Percentiles rank a stretch among this genome's conserved stretches.
Conservation (phyloP, 2,329 filamentous ascomycete species). For the Colletotrichum orbiculare region DNA sequence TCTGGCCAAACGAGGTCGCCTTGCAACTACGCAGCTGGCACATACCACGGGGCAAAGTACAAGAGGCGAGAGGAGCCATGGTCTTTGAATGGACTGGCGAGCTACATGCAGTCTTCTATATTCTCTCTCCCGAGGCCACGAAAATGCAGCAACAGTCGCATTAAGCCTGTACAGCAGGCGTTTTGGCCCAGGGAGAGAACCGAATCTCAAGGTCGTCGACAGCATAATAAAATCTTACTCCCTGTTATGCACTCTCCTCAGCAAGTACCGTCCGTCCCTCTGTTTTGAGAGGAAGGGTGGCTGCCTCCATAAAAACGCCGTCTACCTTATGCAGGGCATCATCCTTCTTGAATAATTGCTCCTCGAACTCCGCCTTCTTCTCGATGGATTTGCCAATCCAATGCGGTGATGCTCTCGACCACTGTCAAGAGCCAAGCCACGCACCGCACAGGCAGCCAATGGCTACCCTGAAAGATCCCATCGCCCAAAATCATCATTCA, state of each 20-base stretch:
- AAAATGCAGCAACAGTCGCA: slow-evolving; percentile 32
- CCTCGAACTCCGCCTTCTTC: slow-evolving; percentile 12
- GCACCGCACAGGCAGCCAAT: too few relatives aligned
- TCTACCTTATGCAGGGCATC: slow-evolving; percentile 36
- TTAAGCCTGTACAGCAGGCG: slow-evolving; percentile 30
- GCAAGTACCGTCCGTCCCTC: slow-evolving; percentile 20
- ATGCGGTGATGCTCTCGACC: background rate
- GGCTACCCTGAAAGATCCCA: background rate
- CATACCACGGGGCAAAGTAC: background rate
- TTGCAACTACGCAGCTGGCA: background rate
- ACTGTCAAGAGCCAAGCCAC: too few relatives aligned
- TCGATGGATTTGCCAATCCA: background rate
- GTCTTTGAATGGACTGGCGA: slow-evolving; percentile 24
- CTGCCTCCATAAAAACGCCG: slow-evolving; percentile 32
- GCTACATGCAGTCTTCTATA: slow-evolving; percentile 35
- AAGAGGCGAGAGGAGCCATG: background rate
- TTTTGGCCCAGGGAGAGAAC: slow-evolving; percentile 25
- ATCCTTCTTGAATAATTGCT: slow-evolving; percentile 7
- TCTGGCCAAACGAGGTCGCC: background rate
- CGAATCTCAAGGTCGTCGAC: slow-evolving; percentile 25
- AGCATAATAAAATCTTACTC: slow-evolving; percentile 23
- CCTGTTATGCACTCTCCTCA: slow-evolving; percentile 29
- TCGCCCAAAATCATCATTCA: slow-evolving; percentile 38
- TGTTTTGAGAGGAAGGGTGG: slow-evolving; percentile 18
- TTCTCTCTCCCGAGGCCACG: slow-evolving; percentile 25